Conservation (phyloP, 1,284 basidiomycete genomes). For the Heliocybe sulcata region DNA sequence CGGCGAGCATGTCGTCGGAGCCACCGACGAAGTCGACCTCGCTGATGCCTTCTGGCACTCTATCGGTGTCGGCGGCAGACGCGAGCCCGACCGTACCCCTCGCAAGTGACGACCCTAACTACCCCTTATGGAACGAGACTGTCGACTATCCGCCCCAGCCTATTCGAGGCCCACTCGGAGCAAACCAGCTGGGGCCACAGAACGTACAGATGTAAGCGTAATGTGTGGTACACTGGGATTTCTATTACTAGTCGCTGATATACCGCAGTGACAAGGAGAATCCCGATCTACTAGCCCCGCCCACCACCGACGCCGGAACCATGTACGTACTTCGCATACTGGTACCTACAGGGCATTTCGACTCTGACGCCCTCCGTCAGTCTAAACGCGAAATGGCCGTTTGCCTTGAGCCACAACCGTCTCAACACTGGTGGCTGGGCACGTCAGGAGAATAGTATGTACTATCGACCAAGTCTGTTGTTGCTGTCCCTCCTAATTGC, state of each 20-base stretch:
- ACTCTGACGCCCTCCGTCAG: constrained; percentile 20
- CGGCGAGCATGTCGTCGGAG: neutral
- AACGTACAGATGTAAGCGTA: constrained; percentile 34
- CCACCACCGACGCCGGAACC: constrained; percentile 57
- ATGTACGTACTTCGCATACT: constrained; percentile 31
- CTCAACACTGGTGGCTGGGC: constrained; percentile 71
- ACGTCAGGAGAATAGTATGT: constrained; percentile 55
- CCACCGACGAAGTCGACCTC: neutral
- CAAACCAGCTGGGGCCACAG: constrained; percentile 37
- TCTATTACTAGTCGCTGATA: neutral
- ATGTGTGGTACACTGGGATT: neutral
- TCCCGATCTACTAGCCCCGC: constrained; percentile 57
- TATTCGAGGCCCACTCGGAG: constrained; percentile 28
- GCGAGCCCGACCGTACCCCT: constrained; percentile 9
- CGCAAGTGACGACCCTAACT: constrained; percentile 12
- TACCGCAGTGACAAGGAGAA: constrained; percentile 30
- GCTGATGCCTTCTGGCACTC: constrained; percentile 4
- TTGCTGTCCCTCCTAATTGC: neutral
- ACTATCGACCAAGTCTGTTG: neutral
- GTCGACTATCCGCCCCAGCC: constrained; percentile 23
- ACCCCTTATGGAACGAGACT: constrained; percentile 15
- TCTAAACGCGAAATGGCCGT: constrained; percentile 65
- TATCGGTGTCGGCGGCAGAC: neutral
- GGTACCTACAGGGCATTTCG: neutral
- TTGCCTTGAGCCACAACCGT: constrained; percentile 60